These are phyloP conservation scores for Beta lomatogona DNA, from an alignment of 179 eudicot species.

Conservation along the genomic window DNA sequence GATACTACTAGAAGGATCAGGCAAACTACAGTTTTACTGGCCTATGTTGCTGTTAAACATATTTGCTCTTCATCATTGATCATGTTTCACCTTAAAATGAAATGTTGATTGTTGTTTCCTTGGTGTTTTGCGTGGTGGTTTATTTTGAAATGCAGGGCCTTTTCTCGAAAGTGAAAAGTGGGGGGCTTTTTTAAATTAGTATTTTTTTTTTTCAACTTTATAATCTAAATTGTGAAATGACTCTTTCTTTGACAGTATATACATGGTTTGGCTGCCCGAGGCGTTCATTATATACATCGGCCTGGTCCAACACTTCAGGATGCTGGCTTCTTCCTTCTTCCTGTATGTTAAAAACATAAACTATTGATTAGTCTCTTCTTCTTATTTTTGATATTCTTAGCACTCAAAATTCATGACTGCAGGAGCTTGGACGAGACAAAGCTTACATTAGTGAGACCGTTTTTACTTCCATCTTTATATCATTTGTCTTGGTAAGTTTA, in stretches of 20 bases:
- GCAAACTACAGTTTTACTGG: background rate
- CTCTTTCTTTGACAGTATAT: conserved; percentile 62
- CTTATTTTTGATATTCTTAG: conserved; percentile 12
- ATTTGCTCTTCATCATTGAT: background rate
- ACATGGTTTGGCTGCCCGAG: conserved; percentile 94
- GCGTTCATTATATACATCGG: conserved; percentile 91
- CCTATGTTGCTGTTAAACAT: background rate
- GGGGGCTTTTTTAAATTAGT: background rate
- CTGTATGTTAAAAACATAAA: conserved; percentile 41
- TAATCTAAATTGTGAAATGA: conserved; percentile 6
- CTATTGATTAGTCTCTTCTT: background rate
- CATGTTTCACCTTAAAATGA: too few species aligned
- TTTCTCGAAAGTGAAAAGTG: background rate
- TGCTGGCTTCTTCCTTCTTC: conserved; percentile 88
- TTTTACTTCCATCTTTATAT: conserved; percentile 69
- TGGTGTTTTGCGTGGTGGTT: background rate
- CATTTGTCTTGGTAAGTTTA: conserved; percentile 79
- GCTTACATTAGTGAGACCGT: conserved; percentile 89
- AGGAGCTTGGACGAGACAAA: conserved; percentile 93
- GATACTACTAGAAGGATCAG: background rate
- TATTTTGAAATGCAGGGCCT: background rate
- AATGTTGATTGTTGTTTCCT: background rate
- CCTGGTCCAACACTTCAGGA: conserved; percentile 95
- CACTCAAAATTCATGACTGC: background rate
- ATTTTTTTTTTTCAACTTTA: too few species aligned